Base-by-base conservation (phyloP, 306 rosid species). In the Cucurbita ficifolia region DNA sequence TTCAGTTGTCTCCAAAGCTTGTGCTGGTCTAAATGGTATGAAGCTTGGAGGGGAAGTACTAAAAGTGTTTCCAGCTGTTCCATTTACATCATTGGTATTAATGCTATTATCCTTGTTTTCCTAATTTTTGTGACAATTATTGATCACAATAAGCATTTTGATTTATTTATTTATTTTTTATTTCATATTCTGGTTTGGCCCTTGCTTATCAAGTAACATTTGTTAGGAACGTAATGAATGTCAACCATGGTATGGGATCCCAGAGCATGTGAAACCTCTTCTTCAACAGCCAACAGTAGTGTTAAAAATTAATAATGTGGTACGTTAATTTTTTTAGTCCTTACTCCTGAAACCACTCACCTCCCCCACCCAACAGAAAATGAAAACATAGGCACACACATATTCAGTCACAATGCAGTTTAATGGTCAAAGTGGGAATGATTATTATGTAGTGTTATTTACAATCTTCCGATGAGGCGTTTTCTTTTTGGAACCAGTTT, bases 11-110 rank as follows among this genome's bases (percentile, higher is more conserved):
- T 74, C 24, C 70, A 90, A 89, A 89, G 98, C 97, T 36, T 89
- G 99, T 84, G 88, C 89, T 9, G 97, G 96, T 69, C 88, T 91
- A 78, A 91, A 88, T 78, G 96, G 99, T 75, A 80, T 91, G 84
- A 89, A 88, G 79, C 77, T 94, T 77, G 97, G 90, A 39, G 97
- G 97, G 57, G 74, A 80, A 84, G 83, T 88, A 42, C 78, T 91
- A 39, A 94, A 94, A 75, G 99, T 78, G 59, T 87, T 89, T 79
- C 97, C 79, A 70, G 92, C 92, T 43, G 76, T 65, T 79, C 88
- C 79, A 69, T 61, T 84, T 77, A 82, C 77, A 61, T 53, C 76
- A 39, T 74, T 13, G 95, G 99, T 91, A 91, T 59, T 52, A 59
- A 12, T 43, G 33, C 70, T 75, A 55, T 21, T 75, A 55, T 21